phyloP scores from a whole-genome alignment of 2,329 filamentous ascomycete genomes.

The Colletotrichum sp. region DNA sequence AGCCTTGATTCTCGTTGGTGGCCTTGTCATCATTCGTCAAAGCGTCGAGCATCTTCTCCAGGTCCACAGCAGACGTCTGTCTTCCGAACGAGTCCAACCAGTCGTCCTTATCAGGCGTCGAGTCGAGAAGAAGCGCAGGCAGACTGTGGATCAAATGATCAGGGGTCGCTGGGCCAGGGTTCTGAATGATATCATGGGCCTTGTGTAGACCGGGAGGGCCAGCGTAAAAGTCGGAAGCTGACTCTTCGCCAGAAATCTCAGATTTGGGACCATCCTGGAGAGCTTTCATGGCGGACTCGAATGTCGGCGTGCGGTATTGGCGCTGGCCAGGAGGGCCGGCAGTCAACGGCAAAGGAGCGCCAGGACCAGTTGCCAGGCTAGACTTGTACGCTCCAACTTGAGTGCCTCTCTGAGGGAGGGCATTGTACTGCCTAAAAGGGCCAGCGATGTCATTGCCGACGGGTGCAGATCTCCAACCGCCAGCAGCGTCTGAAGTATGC shows the following conservation, averaged over 20 bases:
- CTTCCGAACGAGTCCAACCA: neutral
- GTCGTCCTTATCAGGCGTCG: neutral
- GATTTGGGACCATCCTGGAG: slow-evolving; percentile 32
- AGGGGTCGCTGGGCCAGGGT: neutral
- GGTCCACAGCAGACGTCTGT: neutral
- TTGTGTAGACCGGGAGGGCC: slow-evolving; percentile 27
- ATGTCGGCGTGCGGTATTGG: slow-evolving; percentile 49
- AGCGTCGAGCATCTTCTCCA: neutral
- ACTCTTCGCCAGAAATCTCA: slow-evolving; percentile 26
- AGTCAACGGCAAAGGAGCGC: slow-evolving; percentile 55
- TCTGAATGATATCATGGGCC: neutral
- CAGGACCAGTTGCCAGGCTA: slow-evolving; percentile 37
- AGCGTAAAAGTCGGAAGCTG: slow-evolving; percentile 22
- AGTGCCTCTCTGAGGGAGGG: neutral
- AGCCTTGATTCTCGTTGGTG: slow-evolving; percentile 28
- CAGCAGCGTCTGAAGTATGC: neutral
- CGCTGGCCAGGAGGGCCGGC: slow-evolving; percentile 61
- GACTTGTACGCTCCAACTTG: slow-evolving; percentile 20
- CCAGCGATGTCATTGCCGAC: slow-evolving; percentile 8
- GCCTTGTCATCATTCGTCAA: slow-evolving; percentile 33
- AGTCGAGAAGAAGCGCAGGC: neutral
- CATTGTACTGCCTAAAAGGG: neutral
- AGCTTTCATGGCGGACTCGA: slow-evolving; percentile 42
- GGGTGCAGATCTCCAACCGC: neutral
- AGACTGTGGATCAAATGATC: neutral